These are phyloP conservation scores for Cutaneotrichosporon mucoides DNA, from an alignment of 1,284 basidiomycete species.

Conservation along the genomic window DNA sequence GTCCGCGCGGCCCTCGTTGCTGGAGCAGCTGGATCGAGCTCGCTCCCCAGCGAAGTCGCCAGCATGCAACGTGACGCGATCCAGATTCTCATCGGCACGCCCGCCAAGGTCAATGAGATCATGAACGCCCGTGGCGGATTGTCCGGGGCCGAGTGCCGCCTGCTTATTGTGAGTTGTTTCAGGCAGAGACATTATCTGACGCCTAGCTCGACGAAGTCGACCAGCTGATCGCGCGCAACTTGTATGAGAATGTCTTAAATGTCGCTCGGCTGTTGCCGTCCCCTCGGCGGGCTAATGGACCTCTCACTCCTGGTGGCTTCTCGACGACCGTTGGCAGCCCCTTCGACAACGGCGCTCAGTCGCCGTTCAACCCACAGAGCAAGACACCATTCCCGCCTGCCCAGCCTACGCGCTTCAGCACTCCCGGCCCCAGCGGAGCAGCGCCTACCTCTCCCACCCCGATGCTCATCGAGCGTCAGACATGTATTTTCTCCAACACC, in stretches of 20 bases:
- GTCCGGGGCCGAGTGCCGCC: constrained; percentile 73
- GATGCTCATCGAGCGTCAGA: constrained; percentile 68
- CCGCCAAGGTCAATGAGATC: constrained; percentile 88
- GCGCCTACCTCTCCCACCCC: constrained; percentile 13
- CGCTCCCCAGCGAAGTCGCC: constrained; percentile 72
- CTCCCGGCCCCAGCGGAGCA: constrained; percentile 18
- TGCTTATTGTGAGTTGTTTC: constrained; percentile 60
- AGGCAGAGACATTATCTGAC: neutral
- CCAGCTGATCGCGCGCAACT: constrained; percentile 87
- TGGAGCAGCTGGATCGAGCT: constrained; percentile 62
- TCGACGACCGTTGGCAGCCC: constrained; percentile 44
- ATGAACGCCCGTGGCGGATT: constrained; percentile 68
- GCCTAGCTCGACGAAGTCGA: constrained; percentile 83
- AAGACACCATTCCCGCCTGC: constrained; percentile 51
- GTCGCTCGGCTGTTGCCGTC: constrained; percentile 85
- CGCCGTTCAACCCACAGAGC: constrained; percentile 55
- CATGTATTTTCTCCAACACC: constrained; percentile 79
- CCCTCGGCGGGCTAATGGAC: constrained; percentile 57
- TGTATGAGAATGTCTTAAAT: constrained; percentile 90
- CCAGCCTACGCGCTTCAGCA: constrained; percentile 48
- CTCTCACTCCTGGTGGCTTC: constrained; percentile 36
- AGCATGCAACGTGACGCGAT: constrained; percentile 83
- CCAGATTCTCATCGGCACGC: constrained; percentile 93
- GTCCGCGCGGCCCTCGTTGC: constrained; percentile 82
- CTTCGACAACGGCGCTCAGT: constrained; percentile 46